Evolutionary conservation across 23 red algal species (phyloP).

Genomic region (Gracilaria domingensis): DNA sequence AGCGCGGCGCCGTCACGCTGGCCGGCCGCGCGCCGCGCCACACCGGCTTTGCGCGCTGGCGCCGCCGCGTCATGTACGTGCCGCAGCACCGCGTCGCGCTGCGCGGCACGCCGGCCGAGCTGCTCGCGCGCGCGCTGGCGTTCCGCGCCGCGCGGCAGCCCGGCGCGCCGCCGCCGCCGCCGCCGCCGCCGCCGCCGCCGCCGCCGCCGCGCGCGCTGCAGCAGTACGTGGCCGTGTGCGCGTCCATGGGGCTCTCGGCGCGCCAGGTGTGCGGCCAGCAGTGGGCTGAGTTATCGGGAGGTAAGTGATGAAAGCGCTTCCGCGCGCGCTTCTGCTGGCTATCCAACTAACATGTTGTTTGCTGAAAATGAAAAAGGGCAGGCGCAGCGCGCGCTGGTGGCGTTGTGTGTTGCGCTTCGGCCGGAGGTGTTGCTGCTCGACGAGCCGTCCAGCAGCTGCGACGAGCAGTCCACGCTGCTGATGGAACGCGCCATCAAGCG

Average conservation of each 20-base stretch:
- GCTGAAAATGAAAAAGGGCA: constrained; percentile 3
- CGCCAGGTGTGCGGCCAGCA: background rate
- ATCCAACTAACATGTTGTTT: background rate
- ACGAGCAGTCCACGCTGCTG: constrained; percentile 32
- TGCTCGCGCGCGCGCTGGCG: constrained; percentile 33
- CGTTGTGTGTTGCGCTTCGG: constrained; percentile 41
- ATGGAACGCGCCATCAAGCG: constrained; percentile 49
- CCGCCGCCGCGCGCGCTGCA: too few relatives aligned
- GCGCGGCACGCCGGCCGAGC: constrained; percentile 43
- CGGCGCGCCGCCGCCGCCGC: too few relatives aligned
- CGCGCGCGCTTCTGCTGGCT: background rate
- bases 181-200: too few relatives aligned
- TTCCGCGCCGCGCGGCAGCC: too few relatives aligned
- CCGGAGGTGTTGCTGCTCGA: constrained; percentile 81
- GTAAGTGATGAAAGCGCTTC: constrained; percentile 29
- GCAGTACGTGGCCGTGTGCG: constrained; percentile 4
- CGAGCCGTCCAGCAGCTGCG: constrained; percentile 72
- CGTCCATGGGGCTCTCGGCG: background rate
- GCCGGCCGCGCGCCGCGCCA: background rate
- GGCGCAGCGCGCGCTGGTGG: constrained; percentile 54
- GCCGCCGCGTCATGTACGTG: constrained; percentile 71
- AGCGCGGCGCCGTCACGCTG: constrained; percentile 27
- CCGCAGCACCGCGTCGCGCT: constrained; percentile 48
- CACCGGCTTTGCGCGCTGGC: constrained; percentile 43
- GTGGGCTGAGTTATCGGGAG: constrained; percentile 75